Conservation (phyloP, 2,329 filamentous ascomycete species). For the Fusarium beomiforme region DNA sequence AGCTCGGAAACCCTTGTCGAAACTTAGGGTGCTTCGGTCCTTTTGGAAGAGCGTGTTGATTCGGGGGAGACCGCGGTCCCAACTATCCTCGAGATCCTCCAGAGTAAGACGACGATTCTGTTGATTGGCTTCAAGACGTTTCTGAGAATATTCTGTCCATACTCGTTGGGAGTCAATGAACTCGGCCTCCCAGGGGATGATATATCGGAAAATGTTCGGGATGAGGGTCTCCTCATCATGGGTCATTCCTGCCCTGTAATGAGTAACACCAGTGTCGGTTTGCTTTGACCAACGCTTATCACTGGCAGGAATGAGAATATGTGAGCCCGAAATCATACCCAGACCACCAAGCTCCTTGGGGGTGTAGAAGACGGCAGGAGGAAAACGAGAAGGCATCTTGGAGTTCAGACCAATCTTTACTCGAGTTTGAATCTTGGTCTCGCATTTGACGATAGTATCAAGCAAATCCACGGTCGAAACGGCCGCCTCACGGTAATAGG, state of each 20-base stretch:
- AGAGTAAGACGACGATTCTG: constrained; percentile 94
- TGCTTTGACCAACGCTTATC: constrained; percentile 99
- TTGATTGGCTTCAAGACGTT: constrained; percentile 94
- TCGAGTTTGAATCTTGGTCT: constrained; percentile 98
- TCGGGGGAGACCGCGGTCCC: constrained; percentile 95
- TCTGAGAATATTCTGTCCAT: constrained; percentile 99
- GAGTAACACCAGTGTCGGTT: constrained; percentile 95
- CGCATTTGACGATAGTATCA: constrained; percentile 98
- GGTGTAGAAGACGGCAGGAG: constrained; percentile 97
- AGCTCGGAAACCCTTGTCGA: constrained; percentile 97
- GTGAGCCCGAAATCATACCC: constrained; percentile 98
- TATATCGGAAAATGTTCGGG: constrained; percentile 99
- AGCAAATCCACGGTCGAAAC: constrained; percentile 94
- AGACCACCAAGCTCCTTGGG: constrained; percentile 97
- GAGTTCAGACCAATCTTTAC: constrained; percentile 99
- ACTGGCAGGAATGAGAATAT: constrained; percentile 95
- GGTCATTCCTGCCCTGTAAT: constrained; percentile 97
- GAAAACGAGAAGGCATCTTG: constrained; percentile 99
- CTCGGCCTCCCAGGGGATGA: constrained; percentile 98
- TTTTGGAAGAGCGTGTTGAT: constrained; percentile 99
- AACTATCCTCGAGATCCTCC: constrained; percentile 96
- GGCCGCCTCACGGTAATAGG: constrained; percentile 97
- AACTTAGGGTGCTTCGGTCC: constrained; percentile 94
- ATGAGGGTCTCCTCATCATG: constrained; percentile 98
- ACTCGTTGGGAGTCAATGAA: constrained; percentile 99